Evolutionary conservation across 768 basidiomycete genomes (phyloP), one percentile per base, ranked within the genome.

Genomic region (Ephemerocybe angulata): DNA sequence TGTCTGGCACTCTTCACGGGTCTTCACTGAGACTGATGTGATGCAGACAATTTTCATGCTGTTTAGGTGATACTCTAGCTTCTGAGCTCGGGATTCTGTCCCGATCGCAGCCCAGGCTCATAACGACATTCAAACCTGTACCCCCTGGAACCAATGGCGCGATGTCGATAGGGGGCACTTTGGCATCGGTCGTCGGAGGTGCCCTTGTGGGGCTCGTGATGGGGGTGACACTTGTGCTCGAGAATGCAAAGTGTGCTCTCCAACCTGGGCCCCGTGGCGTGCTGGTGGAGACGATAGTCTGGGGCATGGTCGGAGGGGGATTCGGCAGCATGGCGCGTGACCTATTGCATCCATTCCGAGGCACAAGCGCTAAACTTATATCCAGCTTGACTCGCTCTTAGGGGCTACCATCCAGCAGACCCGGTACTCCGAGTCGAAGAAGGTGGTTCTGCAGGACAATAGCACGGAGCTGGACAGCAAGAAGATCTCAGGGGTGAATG

Each of bases 101-200:
- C 24, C 67, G 65, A 33, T 74, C 80, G 13, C 77, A 77, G 3
- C 90, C 95, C 30, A 65, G 85, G 44, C 81, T 96, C 30, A 81
- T 97, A 61, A 95, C 93, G 4, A 93, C 89, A 3, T 68, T 87
- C 51, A 79, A 78, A 59, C 60, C 71, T 1, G 90, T 93, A 0
- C 93, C 93, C 1, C 85, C 87, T 1, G 95, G 95, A 2, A 97
- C 95, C 10, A 97, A 98, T 62, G 95, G 95, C 3, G 95, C 80
- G 0, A 80, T 97, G 55, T 89, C 91, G 4, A 53, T 80, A 2
- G 79, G 82, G 40, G 95, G 95, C 15, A 90, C 90, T 2, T 60
- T 82, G 15, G 85, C 86, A 7, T 92, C 90, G 1, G 69, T 86
- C 13, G 67, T 76, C 1, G 95, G 95, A 1, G 95, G 95, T 0